A percentile compares a stretch with the other conserved stretches of the same genome.
These are phyloP conservation scores for Flaveria trinervia DNA, from an alignment of 129 eudicot genomes.

Conservation along the genomic window DNA sequence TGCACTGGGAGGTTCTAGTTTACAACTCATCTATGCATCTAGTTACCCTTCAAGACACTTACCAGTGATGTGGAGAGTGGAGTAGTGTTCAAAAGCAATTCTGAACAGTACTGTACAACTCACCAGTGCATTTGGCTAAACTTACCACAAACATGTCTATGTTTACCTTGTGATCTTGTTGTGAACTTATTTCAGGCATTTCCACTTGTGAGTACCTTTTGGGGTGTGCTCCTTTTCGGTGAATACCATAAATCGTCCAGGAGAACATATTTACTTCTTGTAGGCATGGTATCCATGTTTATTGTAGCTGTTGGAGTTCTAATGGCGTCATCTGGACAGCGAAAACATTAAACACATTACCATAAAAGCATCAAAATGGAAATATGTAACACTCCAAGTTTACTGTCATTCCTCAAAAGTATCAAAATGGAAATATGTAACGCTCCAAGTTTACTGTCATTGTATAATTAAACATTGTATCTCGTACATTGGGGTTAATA, in stretches of 20 bases:
- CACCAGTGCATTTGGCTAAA: constrained; percentile 14
- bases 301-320: constrained; percentile 76
- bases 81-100: constrained; percentile 6
- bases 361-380: neutral
- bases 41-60: constrained; percentile 16
- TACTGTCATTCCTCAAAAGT: neutral
- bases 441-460: constrained; percentile 5
- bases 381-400: constrained; percentile 5
- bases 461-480: constrained; percentile 21
- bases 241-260: constrained; percentile 84
- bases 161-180: constrained; percentile 24
- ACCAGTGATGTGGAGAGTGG: neutral
- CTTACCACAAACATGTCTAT: neutral
- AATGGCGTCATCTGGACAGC: constrained; percentile 86
- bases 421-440: neutral
- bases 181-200: constrained; percentile 57
- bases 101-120: constrained; percentile 20
- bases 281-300: constrained; percentile 77
- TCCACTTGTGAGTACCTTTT: constrained; percentile 90
- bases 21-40: constrained; percentile 19
- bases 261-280: constrained; percentile 64
- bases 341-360: constrained; percentile 31
- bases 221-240: constrained; percentile 85
- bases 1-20: constrained; percentile 19
- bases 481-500: neutral